Percentiles rank a stretch among this genome's conserved stretches.
phyloP scores from a whole-genome alignment of 2,329 filamentous ascomycete species.

The Fusarium abutilonis region DNA sequence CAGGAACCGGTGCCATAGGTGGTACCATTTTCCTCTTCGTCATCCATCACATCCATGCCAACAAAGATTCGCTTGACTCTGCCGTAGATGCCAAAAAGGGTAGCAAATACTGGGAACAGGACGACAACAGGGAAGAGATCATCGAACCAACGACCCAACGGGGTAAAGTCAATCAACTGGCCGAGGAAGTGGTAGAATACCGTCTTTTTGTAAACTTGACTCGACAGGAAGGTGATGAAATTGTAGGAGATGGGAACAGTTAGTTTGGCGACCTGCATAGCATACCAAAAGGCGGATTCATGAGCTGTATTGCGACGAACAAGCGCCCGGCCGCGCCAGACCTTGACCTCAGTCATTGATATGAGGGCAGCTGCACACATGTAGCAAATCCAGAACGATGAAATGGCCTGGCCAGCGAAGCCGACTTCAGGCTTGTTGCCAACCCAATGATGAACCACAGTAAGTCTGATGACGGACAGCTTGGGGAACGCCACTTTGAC shows the following conservation, averaged over 20 bases:
- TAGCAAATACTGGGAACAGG: constrained; percentile 84
- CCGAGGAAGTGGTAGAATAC: constrained; percentile 91
- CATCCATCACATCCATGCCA: constrained; percentile 76
- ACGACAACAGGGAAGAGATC: constrained; percentile 90
- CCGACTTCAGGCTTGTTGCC: constrained; percentile 79
- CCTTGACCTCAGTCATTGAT: constrained; percentile 90
- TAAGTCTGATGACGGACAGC: constrained; percentile 74
- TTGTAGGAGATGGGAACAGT: constrained; percentile 96
- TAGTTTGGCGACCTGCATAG: constrained; percentile 88
- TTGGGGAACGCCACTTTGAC: constrained; percentile 83
- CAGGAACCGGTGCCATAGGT: constrained; percentile 83
- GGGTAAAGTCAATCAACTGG: constrained; percentile 81
- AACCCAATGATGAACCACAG: constrained; percentile 78
- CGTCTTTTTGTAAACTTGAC: constrained; percentile 76
- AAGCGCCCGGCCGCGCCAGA: constrained; percentile 95
- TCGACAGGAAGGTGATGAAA: constrained; percentile 88
- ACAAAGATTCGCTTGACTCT: constrained; percentile 83
- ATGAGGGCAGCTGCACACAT: constrained; percentile 92
- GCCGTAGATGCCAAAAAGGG: constrained; percentile 89
- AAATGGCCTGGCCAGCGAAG: constrained; percentile 85
- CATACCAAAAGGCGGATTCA: constrained; percentile 96
- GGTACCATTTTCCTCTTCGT: constrained; percentile 71
- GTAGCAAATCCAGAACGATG: constrained; percentile 90
- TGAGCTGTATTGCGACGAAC: constrained; percentile 91
- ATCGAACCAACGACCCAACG: constrained; percentile 84